These are phyloP conservation scores for Aspergillus carbonarius DNA, from an alignment of 2,329 filamentous ascomycete genomes.

Conservation along the genomic window DNA sequence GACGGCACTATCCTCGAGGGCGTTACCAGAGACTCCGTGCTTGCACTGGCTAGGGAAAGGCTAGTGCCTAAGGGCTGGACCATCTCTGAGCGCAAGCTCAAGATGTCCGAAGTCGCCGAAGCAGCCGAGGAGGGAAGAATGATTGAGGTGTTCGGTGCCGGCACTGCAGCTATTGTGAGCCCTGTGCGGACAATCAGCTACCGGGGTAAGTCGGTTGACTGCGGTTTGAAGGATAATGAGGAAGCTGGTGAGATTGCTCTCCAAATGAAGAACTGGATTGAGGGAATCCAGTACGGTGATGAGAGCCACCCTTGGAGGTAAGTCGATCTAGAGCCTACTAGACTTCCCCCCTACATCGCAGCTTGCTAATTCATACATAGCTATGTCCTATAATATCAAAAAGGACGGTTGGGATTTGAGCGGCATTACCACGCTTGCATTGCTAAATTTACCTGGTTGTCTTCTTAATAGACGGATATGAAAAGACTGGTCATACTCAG, in stretches of 20 bases:
- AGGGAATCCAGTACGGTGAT: slow-evolving; percentile 91
- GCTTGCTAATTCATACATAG: slow-evolving; percentile 18
- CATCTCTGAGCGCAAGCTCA: slow-evolving; percentile 84
- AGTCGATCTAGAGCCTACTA: slow-evolving; percentile 18
- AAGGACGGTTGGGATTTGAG: background rate
- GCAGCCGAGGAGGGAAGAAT: slow-evolving; percentile 81
- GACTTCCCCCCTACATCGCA: background rate
- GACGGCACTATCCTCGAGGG: slow-evolving; percentile 97
- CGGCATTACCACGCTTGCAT: background rate
- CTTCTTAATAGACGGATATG: background rate
- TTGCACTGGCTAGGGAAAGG: slow-evolving; percentile 80
- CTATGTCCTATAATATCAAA: slow-evolving; percentile 23
- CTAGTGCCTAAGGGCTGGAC: slow-evolving; percentile 85
- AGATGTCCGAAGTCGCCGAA: slow-evolving; percentile 80
- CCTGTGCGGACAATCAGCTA: slow-evolving; percentile 88
- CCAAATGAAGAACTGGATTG: slow-evolving; percentile 95
- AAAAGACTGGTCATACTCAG: background rate
- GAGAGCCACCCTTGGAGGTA: slow-evolving; percentile 90
- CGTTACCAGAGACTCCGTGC: slow-evolving; percentile 87
- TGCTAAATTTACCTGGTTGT: background rate
- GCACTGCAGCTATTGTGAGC: slow-evolving; percentile 91
- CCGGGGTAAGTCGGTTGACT: slow-evolving; percentile 77
- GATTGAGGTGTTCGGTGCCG: slow-evolving; percentile 89
- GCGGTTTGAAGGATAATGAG: slow-evolving; percentile 74
- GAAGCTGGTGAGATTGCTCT: slow-evolving; percentile 85